Conservation (phyloP, 2,329 filamentous ascomycete genomes). For the Venturia nashicola region DNA sequence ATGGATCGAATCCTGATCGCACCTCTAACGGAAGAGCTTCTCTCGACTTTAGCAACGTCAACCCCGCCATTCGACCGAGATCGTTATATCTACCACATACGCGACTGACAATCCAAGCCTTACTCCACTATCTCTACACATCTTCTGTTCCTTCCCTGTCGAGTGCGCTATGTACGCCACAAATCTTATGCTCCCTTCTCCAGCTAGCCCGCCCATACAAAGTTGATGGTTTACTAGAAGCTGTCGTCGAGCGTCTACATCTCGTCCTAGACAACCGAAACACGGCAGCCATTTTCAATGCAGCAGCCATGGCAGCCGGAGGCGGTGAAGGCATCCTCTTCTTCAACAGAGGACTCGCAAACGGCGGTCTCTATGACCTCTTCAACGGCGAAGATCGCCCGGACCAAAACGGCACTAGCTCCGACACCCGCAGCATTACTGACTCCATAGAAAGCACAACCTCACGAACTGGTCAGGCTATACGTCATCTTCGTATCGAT, state of each 20-base stretch:
- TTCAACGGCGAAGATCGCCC: constrained; percentile 15
- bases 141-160: constrained; percentile 68
- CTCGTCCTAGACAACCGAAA: constrained; percentile 83
- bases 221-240: constrained; percentile 83
- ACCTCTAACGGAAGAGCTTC: constrained; percentile 12
- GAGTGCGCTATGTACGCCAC: constrained; percentile 76
- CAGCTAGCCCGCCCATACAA: constrained; percentile 90
- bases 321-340: constrained; percentile 75
- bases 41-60: constrained; percentile 37
- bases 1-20: constrained; percentile 14
- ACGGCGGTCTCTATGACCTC: constrained; percentile 22
- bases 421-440: constrained; percentile 17
- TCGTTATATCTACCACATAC: constrained; percentile 92
- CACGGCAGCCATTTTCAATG: constrained; percentile 94
- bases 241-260: constrained; percentile 83
- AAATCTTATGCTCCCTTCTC: constrained; percentile 88
- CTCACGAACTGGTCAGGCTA: neutral
- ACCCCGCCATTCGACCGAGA: constrained; percentile 57
- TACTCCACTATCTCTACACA: constrained; percentile 89
- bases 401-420: constrained; percentile 10
- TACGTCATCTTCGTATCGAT: constrained; percentile 35
- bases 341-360: constrained; percentile 21
- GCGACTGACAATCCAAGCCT: constrained; percentile 72
- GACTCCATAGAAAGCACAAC: constrained; percentile 10
- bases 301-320: constrained; percentile 93